Conservation (phyloP, 257 asterid genomes). For the Capsicum rhomboideum region DNA sequence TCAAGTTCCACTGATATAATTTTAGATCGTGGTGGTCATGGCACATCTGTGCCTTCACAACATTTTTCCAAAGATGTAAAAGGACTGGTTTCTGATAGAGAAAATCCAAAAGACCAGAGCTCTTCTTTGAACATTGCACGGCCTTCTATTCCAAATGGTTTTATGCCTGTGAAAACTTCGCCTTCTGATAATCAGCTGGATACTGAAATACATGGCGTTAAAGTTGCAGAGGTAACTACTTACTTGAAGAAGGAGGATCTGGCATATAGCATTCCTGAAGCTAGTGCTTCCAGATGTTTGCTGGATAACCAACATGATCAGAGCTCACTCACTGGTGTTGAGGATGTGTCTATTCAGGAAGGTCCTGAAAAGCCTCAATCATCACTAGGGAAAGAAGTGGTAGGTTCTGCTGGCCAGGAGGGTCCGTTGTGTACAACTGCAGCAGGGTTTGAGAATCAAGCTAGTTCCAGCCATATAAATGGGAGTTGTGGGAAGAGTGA, state of each 20-base stretch:
- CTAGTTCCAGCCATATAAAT: conserved; percentile 37
- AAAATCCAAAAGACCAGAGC: conserved; percentile 28
- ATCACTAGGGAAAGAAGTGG: conserved; percentile 19
- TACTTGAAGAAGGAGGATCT: conserved; percentile 22
- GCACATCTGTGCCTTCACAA: conserved; percentile 43
- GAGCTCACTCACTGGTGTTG: conserved; percentile 22
- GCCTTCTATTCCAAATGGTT: conserved; percentile 33
- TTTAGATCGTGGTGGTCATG: conserved; percentile 37
- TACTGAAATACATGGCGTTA: conserved; percentile 28
- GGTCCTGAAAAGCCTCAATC: conserved; percentile 27
- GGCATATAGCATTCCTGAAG: conserved; percentile 20
- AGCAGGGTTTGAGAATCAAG: conserved; percentile 29
- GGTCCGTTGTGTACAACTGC: conserved; percentile 25
- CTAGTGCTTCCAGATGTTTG: conserved; percentile 28
- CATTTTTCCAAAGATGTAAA: conserved; percentile 33
- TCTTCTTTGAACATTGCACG: conserved; percentile 19
- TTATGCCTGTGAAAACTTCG: conserved; percentile 23
- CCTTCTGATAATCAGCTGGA: conserved; percentile 27
- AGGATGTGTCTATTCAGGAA: conserved; percentile 23
- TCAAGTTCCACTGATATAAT: conserved; percentile 51
- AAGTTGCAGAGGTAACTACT: conserved; percentile 29
- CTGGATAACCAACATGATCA: conserved; percentile 31
- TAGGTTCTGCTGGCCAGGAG: conserved; percentile 24
- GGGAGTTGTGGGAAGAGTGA: conserved; percentile 28
- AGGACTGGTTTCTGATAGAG: conserved; percentile 32